phyloP scores from a whole-genome alignment of 345 rosid species.

The Moringa oleifera region DNA sequence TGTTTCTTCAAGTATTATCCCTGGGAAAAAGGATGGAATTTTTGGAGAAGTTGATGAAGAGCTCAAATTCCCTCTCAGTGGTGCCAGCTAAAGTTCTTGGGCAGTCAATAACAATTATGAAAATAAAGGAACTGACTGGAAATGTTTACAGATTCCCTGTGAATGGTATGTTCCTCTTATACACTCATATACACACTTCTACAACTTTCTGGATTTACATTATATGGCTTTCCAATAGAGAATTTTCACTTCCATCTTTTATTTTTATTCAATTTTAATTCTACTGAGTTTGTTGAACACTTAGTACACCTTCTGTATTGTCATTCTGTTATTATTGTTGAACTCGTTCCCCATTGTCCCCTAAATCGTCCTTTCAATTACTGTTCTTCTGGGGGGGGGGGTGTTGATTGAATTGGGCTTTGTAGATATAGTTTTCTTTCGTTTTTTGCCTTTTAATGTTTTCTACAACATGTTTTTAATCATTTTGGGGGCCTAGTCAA shows the following conservation, averaged over 20 bases:
- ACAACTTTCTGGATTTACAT: neutral
- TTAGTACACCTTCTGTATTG: no score
- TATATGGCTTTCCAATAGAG: neutral
- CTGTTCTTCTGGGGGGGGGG: neutral
- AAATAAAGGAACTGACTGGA: conserved; percentile 71
- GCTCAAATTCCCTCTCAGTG: conserved; percentile 26
- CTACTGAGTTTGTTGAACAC: neutral
- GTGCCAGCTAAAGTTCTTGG: conserved; percentile 66
- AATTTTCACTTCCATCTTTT: neutral
- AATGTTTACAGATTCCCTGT: conserved; percentile 39
- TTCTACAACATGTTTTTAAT: neutral
- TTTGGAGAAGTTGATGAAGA: conserved; percentile 45
- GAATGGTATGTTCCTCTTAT: conserved; percentile 42
- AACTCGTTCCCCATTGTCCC: neutral
- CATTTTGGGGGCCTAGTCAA: conserved; percentile 6
- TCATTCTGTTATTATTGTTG: neutral
- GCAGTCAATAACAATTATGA: conserved; percentile 53
- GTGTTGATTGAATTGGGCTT: neutral
- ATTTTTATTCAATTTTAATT: neutral
- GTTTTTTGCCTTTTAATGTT: conserved; percentile 5
- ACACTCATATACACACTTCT: neutral
- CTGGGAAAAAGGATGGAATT: conserved; percentile 49
- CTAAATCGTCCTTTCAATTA: neutral
- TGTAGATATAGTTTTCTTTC: no score
- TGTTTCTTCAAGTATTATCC: conserved; percentile 63